phyloP scores from a whole-genome alignment of 352 stramenopile species.

The Globisporangium nunn region DNA sequence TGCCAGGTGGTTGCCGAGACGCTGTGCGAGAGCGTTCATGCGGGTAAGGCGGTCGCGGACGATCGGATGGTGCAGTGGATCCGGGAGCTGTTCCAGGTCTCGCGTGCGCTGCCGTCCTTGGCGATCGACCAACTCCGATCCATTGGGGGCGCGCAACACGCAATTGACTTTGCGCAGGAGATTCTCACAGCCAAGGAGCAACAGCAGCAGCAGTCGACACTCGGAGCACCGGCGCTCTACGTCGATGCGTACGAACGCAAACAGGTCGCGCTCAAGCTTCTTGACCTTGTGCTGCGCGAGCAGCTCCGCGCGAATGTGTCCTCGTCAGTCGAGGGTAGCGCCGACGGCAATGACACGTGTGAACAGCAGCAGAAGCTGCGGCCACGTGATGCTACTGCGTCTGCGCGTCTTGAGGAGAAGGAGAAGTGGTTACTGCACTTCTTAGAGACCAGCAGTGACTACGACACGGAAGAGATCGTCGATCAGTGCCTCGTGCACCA shows the following conservation, averaged over 20 bases:
- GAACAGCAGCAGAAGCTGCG: constrained; percentile 10
- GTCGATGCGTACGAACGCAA: constrained; percentile 34
- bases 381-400: constrained; percentile 9
- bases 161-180: constrained; percentile 55
- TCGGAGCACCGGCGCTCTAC: constrained; percentile 5
- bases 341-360: not conserved
- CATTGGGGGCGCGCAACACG: constrained; percentile 40
- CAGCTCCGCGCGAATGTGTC: constrained; percentile 27
- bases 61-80: constrained; percentile 46
- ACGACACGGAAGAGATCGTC: constrained; percentile 50
- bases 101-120: constrained; percentile 54
- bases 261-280: constrained; percentile 41
- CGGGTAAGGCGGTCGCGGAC: constrained; percentile 19
- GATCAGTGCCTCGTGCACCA: constrained; percentile 62
- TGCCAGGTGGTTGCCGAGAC: constrained; percentile 82
- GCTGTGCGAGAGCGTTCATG: constrained; percentile 38
- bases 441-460: constrained; percentile 51
- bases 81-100: constrained; percentile 68
- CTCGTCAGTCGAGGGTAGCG: not conserved
- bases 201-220: not conserved
- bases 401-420: constrained; percentile 19
- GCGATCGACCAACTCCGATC: constrained; percentile 60
- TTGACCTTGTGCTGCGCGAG: constrained; percentile 55
- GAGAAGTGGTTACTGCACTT: constrained; percentile 51
- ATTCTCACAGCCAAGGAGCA: constrained; percentile 21